phyloP scores from a whole-genome alignment of 768 basidiomycete species.

The Coprinellus micaceus region DNA sequence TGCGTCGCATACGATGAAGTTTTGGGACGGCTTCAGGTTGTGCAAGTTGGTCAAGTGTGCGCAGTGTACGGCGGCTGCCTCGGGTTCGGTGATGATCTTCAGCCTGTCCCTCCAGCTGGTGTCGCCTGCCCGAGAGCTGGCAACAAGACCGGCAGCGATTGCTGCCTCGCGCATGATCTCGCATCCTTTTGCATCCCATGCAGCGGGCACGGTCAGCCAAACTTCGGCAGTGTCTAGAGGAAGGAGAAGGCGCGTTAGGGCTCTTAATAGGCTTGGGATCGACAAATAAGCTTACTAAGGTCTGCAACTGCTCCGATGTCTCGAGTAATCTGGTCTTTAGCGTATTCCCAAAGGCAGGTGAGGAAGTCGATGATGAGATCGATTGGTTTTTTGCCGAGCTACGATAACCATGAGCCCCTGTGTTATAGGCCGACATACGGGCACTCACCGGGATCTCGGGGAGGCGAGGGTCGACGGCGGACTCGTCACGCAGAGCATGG shows the following conservation, averaged over 20 bases:
- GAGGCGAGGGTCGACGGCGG: conserved; percentile 69
- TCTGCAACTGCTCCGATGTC: conserved; percentile 86
- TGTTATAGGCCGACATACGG: too few relatives aligned
- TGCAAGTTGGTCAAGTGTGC: conserved; percentile 78
- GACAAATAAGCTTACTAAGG: conserved; percentile 50
- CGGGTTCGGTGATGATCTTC: conserved; percentile 77
- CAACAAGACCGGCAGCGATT: conserved; percentile 76
- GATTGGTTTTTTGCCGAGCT: conserved; percentile 73
- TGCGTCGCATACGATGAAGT: conserved; percentile 90
- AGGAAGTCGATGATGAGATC: conserved; percentile 85
- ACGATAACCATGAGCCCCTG: neutral
- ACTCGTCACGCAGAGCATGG: conserved; percentile 68
- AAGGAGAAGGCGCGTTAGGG: conserved; percentile 1
- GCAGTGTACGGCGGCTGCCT: conserved; percentile 91
- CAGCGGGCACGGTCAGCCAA: conserved; percentile 84
- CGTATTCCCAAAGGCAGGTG: conserved; percentile 81
- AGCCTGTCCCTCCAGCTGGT: conserved; percentile 75
- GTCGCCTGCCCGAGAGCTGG: conserved; percentile 66
- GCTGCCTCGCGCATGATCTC: conserved; percentile 85
- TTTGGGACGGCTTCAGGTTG: conserved; percentile 74
- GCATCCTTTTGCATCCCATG: conserved; percentile 85
- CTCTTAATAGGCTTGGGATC: neutral
- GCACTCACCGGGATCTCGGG: conserved; percentile 74
- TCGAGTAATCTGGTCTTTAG: conserved; percentile 80
- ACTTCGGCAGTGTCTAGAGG: conserved; percentile 73